Conservation (phyloP, 1,284 basidiomycete species). For the Phellinidium pouzarii region DNA sequence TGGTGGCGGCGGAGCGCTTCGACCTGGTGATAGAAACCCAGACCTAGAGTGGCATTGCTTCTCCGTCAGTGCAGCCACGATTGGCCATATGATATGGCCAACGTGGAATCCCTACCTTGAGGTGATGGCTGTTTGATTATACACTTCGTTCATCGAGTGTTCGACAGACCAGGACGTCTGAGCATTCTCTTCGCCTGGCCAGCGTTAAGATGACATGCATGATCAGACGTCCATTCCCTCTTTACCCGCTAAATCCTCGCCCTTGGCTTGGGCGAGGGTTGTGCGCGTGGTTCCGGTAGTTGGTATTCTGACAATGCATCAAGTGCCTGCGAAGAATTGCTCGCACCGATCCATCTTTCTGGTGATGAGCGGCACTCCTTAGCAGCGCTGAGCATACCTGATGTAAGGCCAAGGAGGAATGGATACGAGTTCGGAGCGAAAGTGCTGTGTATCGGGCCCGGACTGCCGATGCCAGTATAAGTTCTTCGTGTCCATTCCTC, state of each 20-base stretch:
- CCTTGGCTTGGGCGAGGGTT: not conserved
- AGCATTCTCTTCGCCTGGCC: conserved; percentile 13
- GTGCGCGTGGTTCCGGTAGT: not conserved
- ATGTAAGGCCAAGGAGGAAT: not conserved
- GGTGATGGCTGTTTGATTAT: conserved; percentile 1
- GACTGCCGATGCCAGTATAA: not conserved
- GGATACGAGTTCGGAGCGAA: not conserved
- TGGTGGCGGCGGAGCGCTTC: not conserved
- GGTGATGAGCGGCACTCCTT: not conserved
- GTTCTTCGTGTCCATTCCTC: not conserved
- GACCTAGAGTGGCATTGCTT: conserved; percentile 1
- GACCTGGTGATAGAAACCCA: not conserved
- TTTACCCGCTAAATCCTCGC: not conserved
- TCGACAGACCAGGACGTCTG: conserved; percentile 5
- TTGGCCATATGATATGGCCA: not conserved
- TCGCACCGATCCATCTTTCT: not conserved
- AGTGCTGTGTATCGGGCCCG: not conserved
- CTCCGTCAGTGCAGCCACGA: not conserved
- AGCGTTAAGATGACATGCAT: conserved; percentile 7
- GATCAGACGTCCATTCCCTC: conserved; percentile 2
- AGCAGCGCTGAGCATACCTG: not conserved
- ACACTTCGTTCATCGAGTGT: not conserved
- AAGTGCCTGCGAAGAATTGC: not conserved
- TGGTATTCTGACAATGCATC: not conserved
- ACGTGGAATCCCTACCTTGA: not conserved